Base-by-base conservation (phyloP, 2,329 filamentous ascomycete species). In the Aspergillus neotritici region DNA sequence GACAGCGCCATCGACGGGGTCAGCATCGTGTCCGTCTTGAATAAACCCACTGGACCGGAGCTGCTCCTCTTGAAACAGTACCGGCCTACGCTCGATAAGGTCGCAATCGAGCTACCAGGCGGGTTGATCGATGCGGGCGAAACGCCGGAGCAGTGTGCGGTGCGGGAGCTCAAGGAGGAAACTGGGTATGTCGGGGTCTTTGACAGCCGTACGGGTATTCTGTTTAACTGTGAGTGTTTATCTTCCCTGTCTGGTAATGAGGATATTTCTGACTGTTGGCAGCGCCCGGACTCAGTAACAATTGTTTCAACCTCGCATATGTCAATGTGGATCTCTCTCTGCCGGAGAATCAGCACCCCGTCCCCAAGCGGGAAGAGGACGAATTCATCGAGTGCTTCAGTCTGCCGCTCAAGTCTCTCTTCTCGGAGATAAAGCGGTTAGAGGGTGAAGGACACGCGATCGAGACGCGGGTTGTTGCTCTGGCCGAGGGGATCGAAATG, bases 301-400 rank as follows among this genome's bases (percentile, higher is more conserved):
- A 71, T 11, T 74, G 73, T 47, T 60, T 72, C 16, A 71, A 72
- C 40, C 71, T 74, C 66, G 80, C 90, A 10, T 85, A 90, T 58
- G 79, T 90, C 33, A 76, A 72, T 1, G 78, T 91, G 50, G 84
- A 91, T 63, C 79, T 86, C 74, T 74, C 69, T 4, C 69, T 80
- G 1, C 76, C 83, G 0, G 81, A 81, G 54, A 91, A 91, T 60
- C 77, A 83, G 60, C 72, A 85, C 41, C 80, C 79, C 1, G 74
- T 81, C 62, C 82, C 86, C 0, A 69, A 84, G 58, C 72, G 90
- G 5, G 86, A 91, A 60, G 86, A 89, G 17, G 83, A 81, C 50
- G 86, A 91, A 66, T 90, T 89, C 59, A 90, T 91, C 57, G 85
- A 90, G 62, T 82, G 83, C 29, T 90, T 91, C 56, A 79, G 77